Evolutionary conservation across 208 protist genomes (phyloP), one percentile per base, ranked within the genome.

Genomic region (Trypanosomatidae sp.): DNA sequence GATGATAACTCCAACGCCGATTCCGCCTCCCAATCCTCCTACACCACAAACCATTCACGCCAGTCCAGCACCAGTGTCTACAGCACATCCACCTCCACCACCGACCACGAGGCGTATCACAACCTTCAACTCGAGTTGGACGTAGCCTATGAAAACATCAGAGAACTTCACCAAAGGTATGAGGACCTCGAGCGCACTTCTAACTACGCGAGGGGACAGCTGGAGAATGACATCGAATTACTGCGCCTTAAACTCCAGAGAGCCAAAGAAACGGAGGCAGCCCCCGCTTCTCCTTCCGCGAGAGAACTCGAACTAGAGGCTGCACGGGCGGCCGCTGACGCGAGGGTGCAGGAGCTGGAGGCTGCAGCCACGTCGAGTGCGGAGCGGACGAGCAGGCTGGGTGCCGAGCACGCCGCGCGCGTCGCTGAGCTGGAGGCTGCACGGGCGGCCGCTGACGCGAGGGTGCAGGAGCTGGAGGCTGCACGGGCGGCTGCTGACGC

Each of bases 51-150:
- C 66, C 65, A 73, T 59, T 71, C 81, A 19, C 60, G 64, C 77
- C 71, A 68, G 39, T 67, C 73, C 62, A 72, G 69, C 53, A 58
- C 75, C 46, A 82, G 79, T 56, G 73, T 71, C 15, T 69, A 73
- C 62, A 79, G 65, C 62, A 79, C 64, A 50, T 71, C 69, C 46
- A 69, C 75, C 36, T 60, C 71, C 13, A 74, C 62, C 39, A 80
- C 77, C 0, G 84, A 83, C 46, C 74, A 79, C 52, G 83, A 80
- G 65, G 73, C 47, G 9, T 81, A 80, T 46, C 69, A 80, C 17
- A 71, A 69, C 19, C 59, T 82, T 50, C 62, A 71, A 1, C 47
- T 86, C 3, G 77, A 86, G 47, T 28, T 86, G 1, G 74, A 78
- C 17, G 53, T 86, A 0, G 66, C 66, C n/a, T 47, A 74, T 19